phyloP scores from a whole-genome alignment of 805 yeast genomes.

The Suhomyces sp. region DNA sequence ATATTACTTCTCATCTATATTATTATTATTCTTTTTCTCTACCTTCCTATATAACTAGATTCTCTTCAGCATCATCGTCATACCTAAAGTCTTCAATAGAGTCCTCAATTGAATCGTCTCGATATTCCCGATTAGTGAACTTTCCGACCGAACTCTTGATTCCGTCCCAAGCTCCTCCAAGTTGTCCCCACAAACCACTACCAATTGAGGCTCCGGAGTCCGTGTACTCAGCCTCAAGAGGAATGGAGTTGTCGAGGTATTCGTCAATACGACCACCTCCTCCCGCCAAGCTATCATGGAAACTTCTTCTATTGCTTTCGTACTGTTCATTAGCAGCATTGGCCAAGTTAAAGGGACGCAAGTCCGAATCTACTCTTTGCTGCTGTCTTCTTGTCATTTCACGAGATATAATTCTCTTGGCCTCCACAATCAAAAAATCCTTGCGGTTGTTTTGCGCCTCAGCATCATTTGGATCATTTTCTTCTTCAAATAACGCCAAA shows the following conservation, averaged over 20 bases:
- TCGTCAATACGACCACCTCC: slow-evolving; percentile 20
- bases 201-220: background rate
- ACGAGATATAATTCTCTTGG: slow-evolving; percentile 37
- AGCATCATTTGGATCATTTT: slow-evolving; percentile 16
- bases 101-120: slow-evolving; percentile 29
- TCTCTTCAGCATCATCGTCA: slow-evolving; percentile 36
- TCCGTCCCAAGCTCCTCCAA: slow-evolving; percentile 24
- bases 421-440: slow-evolving; percentile 41
- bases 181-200: slow-evolving; percentile 23
- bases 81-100: slow-evolving; percentile 30
- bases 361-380: slow-evolving; percentile 10
- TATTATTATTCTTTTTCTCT: background rate
- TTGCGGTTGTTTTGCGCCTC: slow-evolving; percentile 25
- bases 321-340: slow-evolving; percentile 27
- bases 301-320: slow-evolving; percentile 24
- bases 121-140: slow-evolving; percentile 12
- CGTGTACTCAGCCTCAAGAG: background rate
- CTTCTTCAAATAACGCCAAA: slow-evolving; percentile 40
- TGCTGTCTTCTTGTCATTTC: slow-evolving; percentile 29
- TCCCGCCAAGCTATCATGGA: slow-evolving; percentile 19
- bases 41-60: slow-evolving; percentile 26
- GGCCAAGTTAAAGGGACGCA: slow-evolving; percentile 28
- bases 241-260: slow-evolving; percentile 11
- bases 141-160: slow-evolving; percentile 19
- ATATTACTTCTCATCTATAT: background rate